Conservation (phyloP, 176 grass and related monocot genomes). For the Panicum miliaceum region DNA sequence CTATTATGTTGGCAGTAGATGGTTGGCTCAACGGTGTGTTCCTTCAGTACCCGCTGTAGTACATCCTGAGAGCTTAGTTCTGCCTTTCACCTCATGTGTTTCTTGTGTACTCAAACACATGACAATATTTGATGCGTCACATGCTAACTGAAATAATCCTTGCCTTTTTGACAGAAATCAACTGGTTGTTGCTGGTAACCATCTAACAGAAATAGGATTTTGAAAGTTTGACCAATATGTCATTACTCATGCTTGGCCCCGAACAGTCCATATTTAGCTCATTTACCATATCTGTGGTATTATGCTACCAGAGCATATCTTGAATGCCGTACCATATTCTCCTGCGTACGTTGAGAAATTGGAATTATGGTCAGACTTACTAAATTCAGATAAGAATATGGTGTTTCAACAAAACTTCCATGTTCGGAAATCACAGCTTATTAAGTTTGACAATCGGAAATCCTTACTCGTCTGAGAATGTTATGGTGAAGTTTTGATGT, state of each 20-base stretch:
- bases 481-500: neutral
- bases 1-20: constrained; percentile 6
- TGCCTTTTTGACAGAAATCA: neutral
- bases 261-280: neutral
- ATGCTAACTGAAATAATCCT: neutral
- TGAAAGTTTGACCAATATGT: neutral
- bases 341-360: neutral
- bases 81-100: constrained; percentile 8
- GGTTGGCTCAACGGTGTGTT: neutral
- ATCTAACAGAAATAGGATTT: neutral
- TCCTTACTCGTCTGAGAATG: neutral
- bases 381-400: constrained; percentile 21
- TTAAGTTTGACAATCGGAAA: neutral
- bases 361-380: neutral
- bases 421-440: neutral
- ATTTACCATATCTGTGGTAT: constrained; percentile 1
- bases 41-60: neutral
- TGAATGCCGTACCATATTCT: neutral
- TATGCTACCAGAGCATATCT: neutral
- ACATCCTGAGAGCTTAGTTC: constrained; percentile 26
- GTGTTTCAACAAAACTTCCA: constrained; percentile 5
- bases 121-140: neutral
- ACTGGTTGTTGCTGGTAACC: neutral
- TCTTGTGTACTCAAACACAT: constrained; percentile 27
- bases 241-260: neutral